Conservation (phyloP, 805 yeast genomes). For the Saccharomyces jurei region DNA sequence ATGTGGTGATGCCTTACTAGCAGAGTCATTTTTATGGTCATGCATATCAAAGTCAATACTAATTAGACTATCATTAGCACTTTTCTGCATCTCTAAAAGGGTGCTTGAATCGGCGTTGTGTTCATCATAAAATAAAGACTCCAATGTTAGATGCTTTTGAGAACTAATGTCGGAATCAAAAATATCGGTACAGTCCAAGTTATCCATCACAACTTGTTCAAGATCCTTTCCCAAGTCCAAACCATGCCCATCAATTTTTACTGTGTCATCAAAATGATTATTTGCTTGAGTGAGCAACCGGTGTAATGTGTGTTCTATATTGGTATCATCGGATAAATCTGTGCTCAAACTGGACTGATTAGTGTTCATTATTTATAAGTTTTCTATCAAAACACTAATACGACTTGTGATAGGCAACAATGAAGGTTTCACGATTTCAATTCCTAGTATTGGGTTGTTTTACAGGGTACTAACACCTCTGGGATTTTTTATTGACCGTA, state of each 20-base stretch:
- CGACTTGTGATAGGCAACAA: background rate
- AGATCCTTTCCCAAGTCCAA: slow-evolving; percentile 4
- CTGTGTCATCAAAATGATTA: slow-evolving; percentile 4
- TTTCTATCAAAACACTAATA: background rate
- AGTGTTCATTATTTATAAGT: background rate
- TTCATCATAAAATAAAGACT: slow-evolving; percentile 7
- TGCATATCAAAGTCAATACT: background rate
- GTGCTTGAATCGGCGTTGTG: background rate
- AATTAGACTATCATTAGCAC: background rate
- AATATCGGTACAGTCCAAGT: slow-evolving; percentile 4
- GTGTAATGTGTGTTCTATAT: slow-evolving; percentile 18
- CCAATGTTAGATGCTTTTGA: slow-evolving; percentile 18
- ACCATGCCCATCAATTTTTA: slow-evolving; percentile 1
- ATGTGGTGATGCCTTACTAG: background rate
- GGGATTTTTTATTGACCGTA: background rate
- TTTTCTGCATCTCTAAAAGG: background rate
- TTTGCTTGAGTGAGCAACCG: slow-evolving; percentile 14
- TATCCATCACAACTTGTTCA: slow-evolving; percentile 5
- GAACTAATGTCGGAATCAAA: slow-evolving; percentile 9
- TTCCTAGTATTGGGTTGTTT: background rate
- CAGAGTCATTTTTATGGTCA: background rate
- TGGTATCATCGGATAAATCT: slow-evolving; percentile 5
- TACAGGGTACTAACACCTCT: background rate
- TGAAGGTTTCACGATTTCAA: background rate
- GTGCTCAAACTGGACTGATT: background rate